Evolutionary conservation across 257 asterid genomes (phyloP).

Genomic region (Fraxinus pennsylvanica): DNA sequence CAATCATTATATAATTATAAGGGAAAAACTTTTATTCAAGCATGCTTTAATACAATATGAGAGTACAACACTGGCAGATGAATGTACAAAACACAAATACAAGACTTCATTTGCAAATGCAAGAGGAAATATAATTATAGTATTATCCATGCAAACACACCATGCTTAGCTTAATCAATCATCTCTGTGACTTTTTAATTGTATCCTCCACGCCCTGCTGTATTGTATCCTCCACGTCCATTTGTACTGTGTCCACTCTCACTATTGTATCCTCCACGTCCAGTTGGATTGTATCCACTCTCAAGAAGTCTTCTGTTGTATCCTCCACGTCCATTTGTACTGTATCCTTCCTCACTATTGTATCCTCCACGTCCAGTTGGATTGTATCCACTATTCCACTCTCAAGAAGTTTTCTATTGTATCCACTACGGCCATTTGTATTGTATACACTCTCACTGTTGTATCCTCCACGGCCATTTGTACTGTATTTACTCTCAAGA

Average conservation of each 20-base stretch:
- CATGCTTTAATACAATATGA: background rate
- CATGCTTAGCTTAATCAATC: background rate
- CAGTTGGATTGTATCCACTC: background rate
- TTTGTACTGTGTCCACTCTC: background rate
- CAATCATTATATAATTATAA: no score
- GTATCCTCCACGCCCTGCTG: background rate
- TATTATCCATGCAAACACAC: background rate
- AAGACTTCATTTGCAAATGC: background rate
- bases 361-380: conserved; percentile 13
- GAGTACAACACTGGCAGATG: background rate
- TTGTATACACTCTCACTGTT: background rate
- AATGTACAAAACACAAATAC: no score
- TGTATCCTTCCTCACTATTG: background rate
- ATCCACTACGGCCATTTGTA: background rate
- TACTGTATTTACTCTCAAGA: background rate
- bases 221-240: conserved; percentile 1
- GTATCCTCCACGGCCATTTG: background rate
- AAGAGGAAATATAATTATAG: background rate
- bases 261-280: conserved; percentile 1
- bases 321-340: background rate
- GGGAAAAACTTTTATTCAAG: background rate
- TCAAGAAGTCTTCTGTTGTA: background rate
- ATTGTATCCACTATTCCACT: background rate
- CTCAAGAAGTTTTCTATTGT: conserved; percentile 1
- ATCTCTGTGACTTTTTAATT: background rate